Base-by-base conservation (phyloP, 139 green algal genomes). In the Closterium sp. region DNA sequence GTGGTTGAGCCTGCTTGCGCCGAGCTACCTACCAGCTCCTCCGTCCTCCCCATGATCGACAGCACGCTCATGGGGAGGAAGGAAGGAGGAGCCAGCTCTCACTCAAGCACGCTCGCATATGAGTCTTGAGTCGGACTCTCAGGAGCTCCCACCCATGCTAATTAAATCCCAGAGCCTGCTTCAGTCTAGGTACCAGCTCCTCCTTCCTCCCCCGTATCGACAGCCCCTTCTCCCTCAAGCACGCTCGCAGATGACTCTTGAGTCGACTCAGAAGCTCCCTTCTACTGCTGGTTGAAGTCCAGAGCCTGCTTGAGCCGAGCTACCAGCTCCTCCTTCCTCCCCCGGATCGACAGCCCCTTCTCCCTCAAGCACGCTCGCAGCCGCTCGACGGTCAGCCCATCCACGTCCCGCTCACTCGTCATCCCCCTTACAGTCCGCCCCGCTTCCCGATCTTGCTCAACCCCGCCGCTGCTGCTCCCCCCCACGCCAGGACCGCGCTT, bases 281-380 rank as follows among this genome's bases (percentile, higher is more conserved):
- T 69, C 43, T 16, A 69, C 43, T 69, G 23, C 21, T 69, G 23
- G 43, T 69, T 69, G 12, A 69, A 69, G 12, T 16, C 43, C 43
- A 69, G 43, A 69, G 43, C 43, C 43, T 16, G 43, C 81, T 86
- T 86, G 16, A 33, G n/a, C n/a, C 81, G 23, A 28, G 81, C 81
- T 32, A 86, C n/a, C n/a, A 86, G 25, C 81, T 86, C 81, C 81
- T 86, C 89, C 89, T 91, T 91, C 66, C 84, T 91, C 31, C 89
- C 89, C 34, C 34, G 89, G 21, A 87, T 25, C 89, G 89, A 34
- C 16, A 55, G n/a, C 2, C 89, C 89, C 28, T 83, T n/a, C 66
- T 91, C 89, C 31, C 89, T 91, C 89, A 91, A 31, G 4, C 89
- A n/a, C 12, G 35, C 55, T 32, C 66, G 38, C 31, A 91, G 34